phyloP scores from a whole-genome alignment of 257 asterid genomes.

The Capsicum baccatum region DNA sequence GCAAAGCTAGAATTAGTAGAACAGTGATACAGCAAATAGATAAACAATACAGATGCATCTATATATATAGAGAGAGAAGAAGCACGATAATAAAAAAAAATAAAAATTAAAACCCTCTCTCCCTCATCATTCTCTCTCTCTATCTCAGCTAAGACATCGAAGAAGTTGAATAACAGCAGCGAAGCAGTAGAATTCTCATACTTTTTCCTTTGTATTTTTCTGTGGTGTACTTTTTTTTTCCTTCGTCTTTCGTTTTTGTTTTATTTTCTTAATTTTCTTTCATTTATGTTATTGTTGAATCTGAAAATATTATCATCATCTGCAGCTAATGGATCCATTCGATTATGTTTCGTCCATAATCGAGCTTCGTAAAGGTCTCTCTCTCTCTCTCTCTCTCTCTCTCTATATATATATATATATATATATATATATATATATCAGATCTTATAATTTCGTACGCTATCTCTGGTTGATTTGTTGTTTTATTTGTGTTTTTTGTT shows the following conservation, averaged over 20 bases:
- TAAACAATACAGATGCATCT: conserved; percentile 4
- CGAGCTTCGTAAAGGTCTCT: conserved; percentile 66
- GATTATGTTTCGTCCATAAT: conserved; percentile 51
- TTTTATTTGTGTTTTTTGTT: background rate
- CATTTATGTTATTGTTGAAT: conserved; percentile 34
- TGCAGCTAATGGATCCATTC: conserved; percentile 55
- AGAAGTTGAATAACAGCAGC: conserved; percentile 20
- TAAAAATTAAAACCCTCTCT: conserved; percentile 24
- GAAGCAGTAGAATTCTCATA: conserved; percentile 32
- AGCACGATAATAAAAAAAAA: background rate
- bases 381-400: background rate
- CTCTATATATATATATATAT: no score
- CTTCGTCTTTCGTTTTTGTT: background rate
- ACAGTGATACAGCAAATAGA: conserved; percentile 15
- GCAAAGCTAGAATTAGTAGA: conserved; percentile 20
- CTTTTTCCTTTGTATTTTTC: conserved; percentile 27
- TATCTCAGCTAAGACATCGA: conserved; percentile 33
- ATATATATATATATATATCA: background rate
- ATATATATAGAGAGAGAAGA: background rate
- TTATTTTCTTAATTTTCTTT: conserved; percentile 11
- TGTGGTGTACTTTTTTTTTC: background rate
- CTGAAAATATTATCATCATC: conserved; percentile 36
- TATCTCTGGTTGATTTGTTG: background rate
- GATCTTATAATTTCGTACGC: conserved; percentile 25
- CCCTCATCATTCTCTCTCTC: conserved; percentile 6